A percentile compares a stretch with the other conserved stretches of the same genome.
These are phyloP conservation scores for Fusarium sp. DNA, from an alignment of 2,329 filamentous ascomycete species.

Conservation along the genomic window DNA sequence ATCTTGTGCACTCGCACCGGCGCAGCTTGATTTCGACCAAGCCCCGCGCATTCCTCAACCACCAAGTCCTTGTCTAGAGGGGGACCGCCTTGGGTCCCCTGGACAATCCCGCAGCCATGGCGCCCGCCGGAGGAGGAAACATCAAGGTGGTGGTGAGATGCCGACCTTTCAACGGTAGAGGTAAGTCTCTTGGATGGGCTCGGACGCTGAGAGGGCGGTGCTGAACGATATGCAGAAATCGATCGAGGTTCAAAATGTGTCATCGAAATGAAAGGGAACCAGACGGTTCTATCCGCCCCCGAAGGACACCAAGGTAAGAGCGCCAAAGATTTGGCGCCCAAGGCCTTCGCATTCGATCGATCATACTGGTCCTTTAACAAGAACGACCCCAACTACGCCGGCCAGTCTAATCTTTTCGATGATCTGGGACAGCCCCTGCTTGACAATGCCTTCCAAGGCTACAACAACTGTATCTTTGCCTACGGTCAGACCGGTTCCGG, in stretches of 20 bases:
- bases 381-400: constrained; percentile 80
- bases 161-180: constrained; percentile 94
- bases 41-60: constrained; percentile 42
- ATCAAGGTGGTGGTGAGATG: constrained; percentile 99
- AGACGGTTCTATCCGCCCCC: constrained; percentile 84
- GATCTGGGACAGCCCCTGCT: constrained; percentile 89
- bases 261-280: constrained; percentile 91
- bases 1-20: constrained; percentile 10
- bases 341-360: constrained; percentile 93
- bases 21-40: constrained; percentile 26
- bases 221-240: constrained; percentile 67
- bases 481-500: constrained; percentile 98
- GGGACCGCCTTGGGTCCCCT: constrained; percentile 51
- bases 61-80: constrained; percentile 41
- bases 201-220: constrained; percentile 3
- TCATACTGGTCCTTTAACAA: constrained; percentile 99
- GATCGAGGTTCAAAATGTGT: constrained; percentile 95
- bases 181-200: constrained; percentile 56
- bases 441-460: constrained; percentile 97
- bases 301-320: constrained; percentile 68
- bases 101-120: constrained; percentile 47
- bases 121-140: constrained; percentile 80
- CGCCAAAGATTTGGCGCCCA: constrained; percentile 73
- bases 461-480: constrained; percentile 99
- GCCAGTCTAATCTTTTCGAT: constrained; percentile 85